Conservation (phyloP, 371 early-diverging fungal genomes). For the Mucor mucedo region DNA sequence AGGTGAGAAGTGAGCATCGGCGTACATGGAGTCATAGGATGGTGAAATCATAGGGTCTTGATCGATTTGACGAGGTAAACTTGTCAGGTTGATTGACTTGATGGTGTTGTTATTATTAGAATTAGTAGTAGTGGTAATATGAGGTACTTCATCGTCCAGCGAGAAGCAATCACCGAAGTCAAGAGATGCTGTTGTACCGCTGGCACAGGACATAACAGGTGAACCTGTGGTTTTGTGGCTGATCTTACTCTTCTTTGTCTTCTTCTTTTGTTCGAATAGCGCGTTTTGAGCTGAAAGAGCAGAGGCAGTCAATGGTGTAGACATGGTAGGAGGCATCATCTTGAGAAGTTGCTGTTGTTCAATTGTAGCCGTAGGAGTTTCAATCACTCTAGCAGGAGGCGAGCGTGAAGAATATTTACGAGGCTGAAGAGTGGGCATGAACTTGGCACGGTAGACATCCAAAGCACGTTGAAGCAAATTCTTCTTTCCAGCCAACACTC, state of each 20-base stretch:
- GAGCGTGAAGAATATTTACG: conserved; percentile 35
- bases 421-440: conserved; percentile 46
- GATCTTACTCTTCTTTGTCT: conserved; percentile 14
- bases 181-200: conserved; percentile 34
- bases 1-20: conserved; percentile 28
- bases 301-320: conserved; percentile 30
- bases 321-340: conserved; percentile 19
- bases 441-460: conserved; percentile 48
- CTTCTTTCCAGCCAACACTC: conserved; percentile 49
- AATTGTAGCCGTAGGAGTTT: conserved; percentile 17
- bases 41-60: conserved; percentile 35
- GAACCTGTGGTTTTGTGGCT: conserved; percentile 9
- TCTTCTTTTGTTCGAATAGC: conserved; percentile 26
- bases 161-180: conserved; percentile 54
- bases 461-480: conserved; percentile 50
- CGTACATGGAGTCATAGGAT: conserved; percentile 25
- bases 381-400: conserved; percentile 22
- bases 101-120: conserved; percentile 2
- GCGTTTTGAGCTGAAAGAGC: conserved; percentile 31
- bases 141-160: conserved; percentile 42
- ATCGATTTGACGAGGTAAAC: conserved; percentile 14
- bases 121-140: not conserved
- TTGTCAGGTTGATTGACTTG: conserved; percentile 5
- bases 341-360: conserved; percentile 19
- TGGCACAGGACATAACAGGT: conserved; percentile 8